Percentiles rank a stretch among this genome's conserved stretches.
phyloP scores from a whole-genome alignment of 768 basidiomycete species.

The Tricholoma terreum region DNA sequence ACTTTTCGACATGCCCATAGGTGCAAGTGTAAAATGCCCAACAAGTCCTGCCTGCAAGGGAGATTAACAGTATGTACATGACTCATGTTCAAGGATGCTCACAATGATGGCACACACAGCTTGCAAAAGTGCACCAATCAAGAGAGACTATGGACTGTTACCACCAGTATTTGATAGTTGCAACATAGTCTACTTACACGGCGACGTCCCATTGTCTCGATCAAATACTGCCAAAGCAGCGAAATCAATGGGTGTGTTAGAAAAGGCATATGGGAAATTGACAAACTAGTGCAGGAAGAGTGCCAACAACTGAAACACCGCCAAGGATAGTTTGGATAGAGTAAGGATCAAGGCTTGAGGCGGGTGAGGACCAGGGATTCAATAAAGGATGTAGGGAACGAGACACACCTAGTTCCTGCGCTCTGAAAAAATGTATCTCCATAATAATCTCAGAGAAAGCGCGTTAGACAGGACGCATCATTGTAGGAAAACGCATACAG shows the following conservation, averaged over 20 bases:
- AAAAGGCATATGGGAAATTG: constrained; percentile 3
- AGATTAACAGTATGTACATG: not conserved
- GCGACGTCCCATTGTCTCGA: constrained; percentile 75
- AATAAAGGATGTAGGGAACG: not conserved
- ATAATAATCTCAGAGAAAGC: constrained; percentile 57
- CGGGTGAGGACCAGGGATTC: not conserved
- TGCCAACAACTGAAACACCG: constrained; percentile 70
- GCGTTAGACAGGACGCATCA: not conserved
- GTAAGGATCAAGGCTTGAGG: constrained; percentile 55
- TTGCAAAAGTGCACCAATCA: constrained; percentile 61
- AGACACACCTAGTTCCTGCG: constrained; percentile 56
- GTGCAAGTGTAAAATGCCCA: constrained; percentile 65
- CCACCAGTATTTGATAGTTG: not conserved
- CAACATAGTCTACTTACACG: constrained; percentile 34
- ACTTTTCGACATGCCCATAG: constrained; percentile 42
- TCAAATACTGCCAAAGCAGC: constrained; percentile 39
- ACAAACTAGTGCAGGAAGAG: constrained; percentile 61
- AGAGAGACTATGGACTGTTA: constrained; percentile 46
- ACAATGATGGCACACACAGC: constrained; percentile 63
- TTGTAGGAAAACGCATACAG: constrained; percentile 40
- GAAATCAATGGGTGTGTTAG: not conserved
- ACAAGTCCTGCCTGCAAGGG: constrained; percentile 59
- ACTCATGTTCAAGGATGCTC: constrained; percentile 11
- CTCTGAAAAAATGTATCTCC: constrained; percentile 80
- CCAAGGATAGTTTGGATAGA: constrained; percentile 75